Conservation (phyloP, 441 rosid genomes). For the Erodium chrysanthum region DNA sequence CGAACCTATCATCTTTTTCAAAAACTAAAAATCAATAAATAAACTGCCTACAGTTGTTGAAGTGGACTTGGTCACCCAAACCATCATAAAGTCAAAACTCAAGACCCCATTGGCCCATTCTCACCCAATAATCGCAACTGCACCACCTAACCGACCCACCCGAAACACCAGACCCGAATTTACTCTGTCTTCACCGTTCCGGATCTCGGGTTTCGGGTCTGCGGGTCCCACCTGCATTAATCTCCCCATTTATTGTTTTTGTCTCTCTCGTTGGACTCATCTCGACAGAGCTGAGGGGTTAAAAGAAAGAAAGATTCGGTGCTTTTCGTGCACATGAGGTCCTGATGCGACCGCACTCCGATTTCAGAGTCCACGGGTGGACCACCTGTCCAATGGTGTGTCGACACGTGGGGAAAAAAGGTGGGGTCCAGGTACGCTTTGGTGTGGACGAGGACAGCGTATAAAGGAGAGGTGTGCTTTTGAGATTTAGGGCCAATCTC, state of each 20-base stretch:
- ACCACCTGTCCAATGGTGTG: neutral
- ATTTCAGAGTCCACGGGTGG: neutral
- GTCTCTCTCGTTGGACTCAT: neutral
- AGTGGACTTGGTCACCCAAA: neutral
- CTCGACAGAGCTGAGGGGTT: neutral
- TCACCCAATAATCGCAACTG: neutral
- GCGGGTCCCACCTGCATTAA: neutral
- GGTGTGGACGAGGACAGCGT: neutral
- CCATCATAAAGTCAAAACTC: neutral
- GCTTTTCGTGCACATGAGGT: neutral
- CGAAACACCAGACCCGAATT: neutral
- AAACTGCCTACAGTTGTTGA: neutral
- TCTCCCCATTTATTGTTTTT: neutral
- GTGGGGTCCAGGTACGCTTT: neutral
- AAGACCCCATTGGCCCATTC: neutral
- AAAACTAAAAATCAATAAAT: too few species aligned
- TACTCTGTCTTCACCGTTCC: neutral
- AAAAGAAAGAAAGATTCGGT: neutral
- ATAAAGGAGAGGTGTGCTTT: neutral
- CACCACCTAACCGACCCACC: neutral
- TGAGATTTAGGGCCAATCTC: neutral
- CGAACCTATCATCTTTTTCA: neutral
- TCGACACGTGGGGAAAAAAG: neutral
- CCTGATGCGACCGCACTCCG: neutral
- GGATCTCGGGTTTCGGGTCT: neutral